A percentile compares a stretch with the other conserved stretches of the same genome.
These are phyloP conservation scores for Calonectria multiphialidica DNA, from an alignment of 2,329 filamentous ascomycete species.

Conservation along the genomic window DNA sequence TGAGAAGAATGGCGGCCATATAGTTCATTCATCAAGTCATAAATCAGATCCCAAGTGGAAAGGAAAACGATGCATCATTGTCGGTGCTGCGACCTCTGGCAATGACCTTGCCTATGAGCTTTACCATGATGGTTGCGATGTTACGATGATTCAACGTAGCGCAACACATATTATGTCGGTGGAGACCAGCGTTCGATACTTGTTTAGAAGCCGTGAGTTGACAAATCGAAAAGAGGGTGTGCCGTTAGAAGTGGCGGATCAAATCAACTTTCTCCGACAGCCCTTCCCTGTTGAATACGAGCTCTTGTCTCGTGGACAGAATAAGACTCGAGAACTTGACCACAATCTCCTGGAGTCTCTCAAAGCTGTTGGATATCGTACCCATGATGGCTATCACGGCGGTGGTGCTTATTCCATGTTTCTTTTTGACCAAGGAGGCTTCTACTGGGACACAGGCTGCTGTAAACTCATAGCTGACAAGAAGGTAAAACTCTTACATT, in stretches of 20 bases:
- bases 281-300: slow-evolving; percentile 16
- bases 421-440: slow-evolving; percentile 22
- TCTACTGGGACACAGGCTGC: slow-evolving; percentile 25
- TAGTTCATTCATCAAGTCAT: slow-evolving; percentile 6
- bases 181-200: slow-evolving; percentile 10
- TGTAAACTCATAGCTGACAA: slow-evolving; percentile 14
- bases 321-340: background rate
- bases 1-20: background rate
- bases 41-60: background rate
- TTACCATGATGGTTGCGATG: background rate
- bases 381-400: slow-evolving; percentile 23
- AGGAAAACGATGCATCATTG: background rate
- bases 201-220: background rate
- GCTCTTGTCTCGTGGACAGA: background rate
- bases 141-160: slow-evolving; percentile 18
- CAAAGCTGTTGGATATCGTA: slow-evolving; percentile 12
- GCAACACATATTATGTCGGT: slow-evolving; percentile 19
- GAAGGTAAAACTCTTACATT: slow-evolving; percentile 17
- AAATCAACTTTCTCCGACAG: background rate
- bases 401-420: slow-evolving; percentile 28
- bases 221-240: slow-evolving; percentile 8
- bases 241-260: background rate
- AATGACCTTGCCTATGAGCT: slow-evolving; percentile 9
- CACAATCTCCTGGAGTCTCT: background rate
- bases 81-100: slow-evolving; percentile 15